Evolutionary conservation across 352 stramenopile species (phyloP), one percentile per base, ranked within the genome.

Genomic region (Phytophthora sansomeana): DNA sequence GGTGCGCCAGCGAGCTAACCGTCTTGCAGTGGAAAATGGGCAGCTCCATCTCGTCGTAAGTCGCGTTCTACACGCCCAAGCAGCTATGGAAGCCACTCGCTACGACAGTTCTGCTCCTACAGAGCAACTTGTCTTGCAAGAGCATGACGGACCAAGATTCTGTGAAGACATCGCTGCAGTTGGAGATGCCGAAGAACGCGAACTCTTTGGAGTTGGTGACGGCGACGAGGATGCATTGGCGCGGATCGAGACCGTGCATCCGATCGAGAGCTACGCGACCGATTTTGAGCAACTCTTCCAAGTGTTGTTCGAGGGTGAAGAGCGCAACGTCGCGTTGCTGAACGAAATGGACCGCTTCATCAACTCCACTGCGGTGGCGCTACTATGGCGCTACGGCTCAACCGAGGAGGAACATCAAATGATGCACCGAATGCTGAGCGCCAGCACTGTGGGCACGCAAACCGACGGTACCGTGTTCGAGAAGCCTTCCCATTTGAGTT

Each of bases 311-410:
- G 57, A 78, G 1, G 68, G 76, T 13, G 81, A 85, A 39, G 67
- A 68, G 9, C 54, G 72, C 3, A 81, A 84, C 49, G 54, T 84
- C 17, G 42, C 46, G 2, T 48, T 81, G 8, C 52, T 92, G 4
- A 88, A 89, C 55, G 67, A 82, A 33, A 71, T 91, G 56, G 84
- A 92, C 29, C 74, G 81, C 19, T 91, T 87, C 61, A 86, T 91
- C 61, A 86, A 91, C 58, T 90, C 81, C 19, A 83, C 69, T 38
- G 77, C 85, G 0, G 80, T 91, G 4, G 74, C 78, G 14, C 69
- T 91, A 38, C 77, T 92, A 16, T 92, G 84, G 84, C 77, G 83
- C 35, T 85, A 90, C 51, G 81, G 83, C 2, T 83, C 84, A 7
- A 76, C 68, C 11, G 74, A 83, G 33, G 69, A 82, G 33, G 55